Conservation (phyloP, 495 filamentous ascomycete species). For the Pyrenopolyporus hunteri region DNA sequence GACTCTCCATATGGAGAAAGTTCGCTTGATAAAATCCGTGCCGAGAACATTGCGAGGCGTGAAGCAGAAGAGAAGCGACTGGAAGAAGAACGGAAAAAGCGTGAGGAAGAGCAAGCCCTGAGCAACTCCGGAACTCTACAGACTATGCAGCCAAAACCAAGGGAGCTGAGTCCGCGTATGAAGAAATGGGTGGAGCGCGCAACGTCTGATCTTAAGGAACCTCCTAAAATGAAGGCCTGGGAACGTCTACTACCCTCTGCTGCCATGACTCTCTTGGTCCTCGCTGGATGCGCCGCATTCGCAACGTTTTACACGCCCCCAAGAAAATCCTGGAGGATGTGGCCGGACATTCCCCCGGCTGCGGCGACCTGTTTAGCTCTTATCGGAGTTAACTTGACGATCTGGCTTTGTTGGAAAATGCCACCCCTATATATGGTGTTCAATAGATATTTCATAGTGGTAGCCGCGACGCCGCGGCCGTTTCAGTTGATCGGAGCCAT, state of each 20-base stretch:
- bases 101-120: constrained; percentile 60
- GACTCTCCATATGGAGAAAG: constrained; percentile 54
- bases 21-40: constrained; percentile 56
- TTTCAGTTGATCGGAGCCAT: constrained; percentile 69
- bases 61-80: constrained; percentile 44
- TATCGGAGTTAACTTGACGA: constrained; percentile 65
- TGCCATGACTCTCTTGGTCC: constrained; percentile 58
- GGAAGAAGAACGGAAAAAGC: constrained; percentile 53
- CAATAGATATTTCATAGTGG: constrained; percentile 77
- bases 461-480: constrained; percentile 71
- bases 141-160: constrained; percentile 37
- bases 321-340: constrained; percentile 62
- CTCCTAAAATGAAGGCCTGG: constrained; percentile 54
- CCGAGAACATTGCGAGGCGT: constrained; percentile 48
- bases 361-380: constrained; percentile 76
- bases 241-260: constrained; percentile 71
- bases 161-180: constrained; percentile 45
- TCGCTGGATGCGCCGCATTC: constrained; percentile 60
- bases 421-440: constrained; percentile 75
- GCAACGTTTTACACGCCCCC: constrained; percentile 70
- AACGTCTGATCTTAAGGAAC: constrained; percentile 51
- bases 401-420: constrained; percentile 69
- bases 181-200: constrained; percentile 45
- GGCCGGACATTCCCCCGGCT: constrained; percentile 76
- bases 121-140: constrained; percentile 60